These are phyloP conservation scores for Penicillium sp. DNA, from an alignment of 2,329 filamentous ascomycete species.

Conservation along the genomic window DNA sequence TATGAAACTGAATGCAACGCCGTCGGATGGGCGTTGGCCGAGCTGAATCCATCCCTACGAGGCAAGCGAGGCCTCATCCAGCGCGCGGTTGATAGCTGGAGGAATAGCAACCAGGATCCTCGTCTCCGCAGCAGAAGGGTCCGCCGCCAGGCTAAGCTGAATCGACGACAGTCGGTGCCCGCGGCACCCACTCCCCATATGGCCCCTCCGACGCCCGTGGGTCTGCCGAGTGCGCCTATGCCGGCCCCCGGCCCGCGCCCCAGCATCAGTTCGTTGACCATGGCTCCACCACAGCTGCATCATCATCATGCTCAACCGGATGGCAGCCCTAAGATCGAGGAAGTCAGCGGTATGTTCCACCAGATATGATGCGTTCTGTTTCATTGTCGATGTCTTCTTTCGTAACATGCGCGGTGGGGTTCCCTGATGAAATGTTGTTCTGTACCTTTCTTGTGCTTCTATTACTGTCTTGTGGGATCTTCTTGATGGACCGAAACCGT, in stretches of 20 bases:
- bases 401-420: slow-evolving; percentile 16
- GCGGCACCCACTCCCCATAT: slow-evolving; percentile 61
- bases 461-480: slow-evolving; percentile 2
- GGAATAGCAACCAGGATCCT: slow-evolving; percentile 97
- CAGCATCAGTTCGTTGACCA: slow-evolving; percentile 59
- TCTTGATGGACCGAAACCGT: slow-evolving; percentile 9
- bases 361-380: slow-evolving; percentile 66
- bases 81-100: slow-evolving; percentile 95
- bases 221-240: slow-evolving; percentile 63
- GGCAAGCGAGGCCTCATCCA: slow-evolving; percentile 96
- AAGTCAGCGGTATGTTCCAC: slow-evolving; percentile 96
- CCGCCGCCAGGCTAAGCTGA: slow-evolving; percentile 93
- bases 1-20: slow-evolving; percentile 99
- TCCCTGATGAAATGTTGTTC: slow-evolving; percentile 5
- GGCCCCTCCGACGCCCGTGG: slow-evolving; percentile 58
- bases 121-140: slow-evolving; percentile 86
- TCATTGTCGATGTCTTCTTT: slow-evolving; percentile 13
- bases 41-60: slow-evolving; percentile 84
- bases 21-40: slow-evolving; percentile 97
- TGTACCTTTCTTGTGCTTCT: slow-evolving; percentile 4
- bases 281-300: slow-evolving; percentile 66
- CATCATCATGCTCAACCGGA: slow-evolving; percentile 72
- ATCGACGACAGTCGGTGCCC: slow-evolving; percentile 72
- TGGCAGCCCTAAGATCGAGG: slow-evolving; percentile 60
- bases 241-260: slow-evolving; percentile 36